Conservation (phyloP, 805 yeast genomes). For the Saccharomycopsis amapae region DNA sequence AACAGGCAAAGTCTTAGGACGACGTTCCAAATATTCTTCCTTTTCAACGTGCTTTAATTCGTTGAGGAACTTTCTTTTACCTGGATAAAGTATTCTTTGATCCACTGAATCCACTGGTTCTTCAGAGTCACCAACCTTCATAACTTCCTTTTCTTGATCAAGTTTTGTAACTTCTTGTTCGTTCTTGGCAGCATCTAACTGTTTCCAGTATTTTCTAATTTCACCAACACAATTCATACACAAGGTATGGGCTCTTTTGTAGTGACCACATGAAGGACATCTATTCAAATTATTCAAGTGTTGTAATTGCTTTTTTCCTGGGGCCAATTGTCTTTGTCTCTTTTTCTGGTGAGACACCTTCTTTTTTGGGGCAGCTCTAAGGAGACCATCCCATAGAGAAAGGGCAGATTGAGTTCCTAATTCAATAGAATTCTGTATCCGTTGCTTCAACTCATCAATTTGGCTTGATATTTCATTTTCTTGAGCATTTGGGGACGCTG, state of each 20-base stretch:
- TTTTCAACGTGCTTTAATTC: slow-evolving; percentile 40
- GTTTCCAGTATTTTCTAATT: slow-evolving; percentile 67
- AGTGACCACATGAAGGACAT: slow-evolving; percentile 94
- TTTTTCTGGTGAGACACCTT: slow-evolving; percentile 82
- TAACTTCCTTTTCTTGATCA: slow-evolving; percentile 26
- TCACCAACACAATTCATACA: slow-evolving; percentile 91
- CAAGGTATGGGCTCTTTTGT: slow-evolving; percentile 80
- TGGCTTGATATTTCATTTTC: not conserved
- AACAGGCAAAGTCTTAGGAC: slow-evolving; percentile 50
- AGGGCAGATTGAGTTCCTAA: slow-evolving; percentile 2
- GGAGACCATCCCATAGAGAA: slow-evolving; percentile 41
- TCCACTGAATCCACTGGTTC: slow-evolving; percentile 47
- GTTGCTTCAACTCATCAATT: slow-evolving; percentile 1
- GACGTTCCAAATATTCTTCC: slow-evolving; percentile 48
- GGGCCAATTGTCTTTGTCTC: slow-evolving; percentile 75
- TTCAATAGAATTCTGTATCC: not conserved
- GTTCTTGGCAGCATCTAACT: slow-evolving; percentile 28
- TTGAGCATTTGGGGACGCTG: not conserved
- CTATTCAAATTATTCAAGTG: slow-evolving; percentile 70
- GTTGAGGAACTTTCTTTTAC: slow-evolving; percentile 45
- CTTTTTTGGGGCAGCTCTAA: slow-evolving; percentile 90
- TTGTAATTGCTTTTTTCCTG: slow-evolving; percentile 74
- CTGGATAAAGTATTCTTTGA: slow-evolving; percentile 64
- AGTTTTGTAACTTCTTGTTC: slow-evolving; percentile 22
- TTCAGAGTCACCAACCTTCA: slow-evolving; percentile 24